Evolutionary conservation across 2,329 filamentous ascomycete species (phyloP).

Genomic region (Xylariales sp.): DNA sequence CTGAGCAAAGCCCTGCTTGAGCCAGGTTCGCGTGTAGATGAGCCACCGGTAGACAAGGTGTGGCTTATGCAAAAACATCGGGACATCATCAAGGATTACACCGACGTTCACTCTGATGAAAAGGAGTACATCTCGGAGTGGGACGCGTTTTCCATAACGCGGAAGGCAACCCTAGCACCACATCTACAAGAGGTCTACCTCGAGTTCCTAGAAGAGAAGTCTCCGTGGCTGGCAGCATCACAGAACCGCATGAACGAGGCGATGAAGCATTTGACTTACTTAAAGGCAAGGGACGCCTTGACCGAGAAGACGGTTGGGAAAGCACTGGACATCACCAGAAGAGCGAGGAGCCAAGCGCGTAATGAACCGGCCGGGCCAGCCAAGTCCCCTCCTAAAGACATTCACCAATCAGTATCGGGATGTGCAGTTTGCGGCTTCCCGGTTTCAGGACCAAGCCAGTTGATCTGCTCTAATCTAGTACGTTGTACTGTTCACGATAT

Average conservation of each 20-base stretch:
- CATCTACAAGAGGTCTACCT: constrained; percentile 50
- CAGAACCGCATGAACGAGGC: constrained; percentile 48
- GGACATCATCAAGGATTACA: constrained; percentile 53
- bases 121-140: constrained; percentile 56
- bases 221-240: constrained; percentile 45
- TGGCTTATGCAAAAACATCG: constrained; percentile 58
- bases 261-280: constrained; percentile 47
- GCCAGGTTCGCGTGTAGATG: constrained; percentile 42
- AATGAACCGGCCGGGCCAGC: constrained; percentile 19
- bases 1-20: constrained; percentile 49
- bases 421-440: constrained; percentile 44
- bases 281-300: constrained; percentile 45
- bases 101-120: constrained; percentile 48
- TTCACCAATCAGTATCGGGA: constrained; percentile 38
- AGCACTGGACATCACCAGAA: constrained; percentile 38
- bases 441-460: constrained; percentile 41
- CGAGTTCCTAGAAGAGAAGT: constrained; percentile 46
- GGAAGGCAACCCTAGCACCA: constrained; percentile 46
- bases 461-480: constrained; percentile 49
- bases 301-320: constrained; percentile 38
- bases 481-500: constrained; percentile 15
- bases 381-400: constrained; percentile 25
- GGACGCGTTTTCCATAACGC: constrained; percentile 50
- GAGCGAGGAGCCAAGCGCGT: constrained; percentile 30
- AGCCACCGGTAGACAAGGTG: constrained; percentile 38